Base-by-base conservation (phyloP, 495 filamentous ascomycete genomes). In the Aspergillus hancockii region DNA sequence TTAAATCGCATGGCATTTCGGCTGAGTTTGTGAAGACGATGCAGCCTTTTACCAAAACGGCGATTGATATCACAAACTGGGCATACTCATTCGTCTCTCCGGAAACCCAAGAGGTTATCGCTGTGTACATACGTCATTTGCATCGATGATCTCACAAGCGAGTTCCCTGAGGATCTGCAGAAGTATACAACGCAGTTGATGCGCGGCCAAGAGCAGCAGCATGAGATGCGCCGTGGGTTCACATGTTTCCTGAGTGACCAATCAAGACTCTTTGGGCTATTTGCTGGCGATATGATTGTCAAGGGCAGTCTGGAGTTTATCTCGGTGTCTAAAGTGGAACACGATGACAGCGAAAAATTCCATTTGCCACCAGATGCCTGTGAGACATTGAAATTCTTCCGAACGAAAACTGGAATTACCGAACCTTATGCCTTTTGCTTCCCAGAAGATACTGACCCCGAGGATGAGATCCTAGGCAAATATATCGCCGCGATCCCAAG, bases 341-440 rank as follows among this genome's bases (percentile, higher is more conserved):
- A 30, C 8, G 21, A 55, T 28, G 16, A 55, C 31, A 36, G 19
- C 28, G 12, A 55, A 3, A 18, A 18, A 21, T 30, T 55, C 25
- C 4, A 23, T 22, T 13, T 55, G 7, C 14, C 23, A 21, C 22
- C 38, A n/a, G 53, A 55, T 23, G 36, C 53, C 3, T 28, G 21
- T 21, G 53, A 55, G 32, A 46, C 23, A 2, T 36, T 55, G 32
- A 36, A 30, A 16, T 55, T 12, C 18, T 55, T 55, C 36, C 53
- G 53, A n/a, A 19, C 38, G 0, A 55, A 55, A 36, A 55, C 53
- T 3, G 53, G 53, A 0, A 36, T 55, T 18, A 36, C 53, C 4
- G 53, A 55, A 21, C 36, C 53, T 9, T 55, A 43, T 46, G 53
- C 53, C 9, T 55, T 55, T 36, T 55, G 36, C 23, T 55, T 55